Evolutionary conservation across 345 rosid genomes (phyloP).

Genomic region (Limnanthes douglasii): DNA sequence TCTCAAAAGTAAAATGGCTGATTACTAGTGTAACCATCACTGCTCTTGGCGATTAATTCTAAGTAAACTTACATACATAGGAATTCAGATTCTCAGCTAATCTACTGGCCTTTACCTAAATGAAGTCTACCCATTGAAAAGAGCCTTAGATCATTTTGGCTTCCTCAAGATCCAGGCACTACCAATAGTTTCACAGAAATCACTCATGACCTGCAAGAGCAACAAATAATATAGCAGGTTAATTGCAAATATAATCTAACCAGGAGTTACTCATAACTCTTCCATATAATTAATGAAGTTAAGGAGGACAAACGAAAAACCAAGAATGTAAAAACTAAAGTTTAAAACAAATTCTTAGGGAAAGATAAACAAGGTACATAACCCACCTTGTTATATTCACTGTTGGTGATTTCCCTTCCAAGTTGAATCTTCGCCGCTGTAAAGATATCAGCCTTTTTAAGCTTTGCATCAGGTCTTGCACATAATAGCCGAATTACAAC

Average conservation of each 20-base stretch:
- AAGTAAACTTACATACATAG: no score
- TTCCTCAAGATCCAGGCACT: constrained; percentile 44
- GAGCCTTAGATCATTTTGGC: constrained; percentile 13
- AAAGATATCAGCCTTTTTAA: constrained; percentile 51
- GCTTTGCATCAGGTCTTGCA: constrained; percentile 35
- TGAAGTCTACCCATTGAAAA: no score
- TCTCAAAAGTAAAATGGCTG: no score
- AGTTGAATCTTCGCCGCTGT: constrained; percentile 32
- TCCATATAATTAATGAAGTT: background rate
- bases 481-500: constrained; percentile 47
- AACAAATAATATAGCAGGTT: background rate
- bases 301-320: background rate
- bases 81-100: no score
- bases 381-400: constrained; percentile 50
- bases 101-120: no score
- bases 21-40: no score
- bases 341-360: background rate
- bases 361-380: background rate
- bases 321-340: no score
- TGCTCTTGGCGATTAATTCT: no score
- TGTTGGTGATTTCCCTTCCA: constrained; percentile 22
- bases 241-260: background rate
- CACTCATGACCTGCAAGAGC: constrained; percentile 36
- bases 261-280: background rate
- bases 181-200: constrained; percentile 41